Evolutionary conservation across 2,329 filamentous ascomycete species (phyloP).

Genomic region (Pseudophaeomoniella oleicola): DNA sequence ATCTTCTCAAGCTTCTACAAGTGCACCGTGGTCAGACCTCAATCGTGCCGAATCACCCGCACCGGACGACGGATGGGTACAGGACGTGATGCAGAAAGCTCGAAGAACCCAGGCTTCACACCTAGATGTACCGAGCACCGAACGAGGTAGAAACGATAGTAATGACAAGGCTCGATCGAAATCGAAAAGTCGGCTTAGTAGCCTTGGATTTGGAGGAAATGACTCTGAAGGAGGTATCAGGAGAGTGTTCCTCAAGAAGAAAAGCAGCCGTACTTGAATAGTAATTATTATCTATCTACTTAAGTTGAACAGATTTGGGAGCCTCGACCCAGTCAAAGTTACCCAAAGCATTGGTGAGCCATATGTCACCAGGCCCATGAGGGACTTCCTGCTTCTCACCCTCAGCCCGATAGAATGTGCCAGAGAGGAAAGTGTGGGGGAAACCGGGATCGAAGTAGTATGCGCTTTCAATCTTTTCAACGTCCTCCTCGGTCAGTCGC

Average conservation of each 20-base stretch:
- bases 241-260: slow-evolving; percentile 1
- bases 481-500: slow-evolving; percentile 34
- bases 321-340: no score
- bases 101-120: not conserved
- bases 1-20: not conserved
- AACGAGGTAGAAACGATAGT: not conserved
- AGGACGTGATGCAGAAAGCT: not conserved
- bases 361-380: no score
- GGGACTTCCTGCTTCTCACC: no score
- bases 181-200: not conserved
- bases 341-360: no score
- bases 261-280: slow-evolving; percentile 1
- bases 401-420: no score
- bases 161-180: not conserved
- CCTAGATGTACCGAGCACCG: not conserved
- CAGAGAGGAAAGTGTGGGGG: no score
- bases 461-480: slow-evolving; percentile 39
- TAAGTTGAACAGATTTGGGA: no score
- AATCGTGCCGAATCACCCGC: not conserved
- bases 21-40: not conserved
- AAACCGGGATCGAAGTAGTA: slow-evolving; percentile 42
- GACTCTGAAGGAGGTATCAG: not conserved
- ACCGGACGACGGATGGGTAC: not conserved
- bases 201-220: not conserved
- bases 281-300: not conserved